phyloP scores from a whole-genome alignment of 129 eudicot species.

The Saposhnikovia divaricata region DNA sequence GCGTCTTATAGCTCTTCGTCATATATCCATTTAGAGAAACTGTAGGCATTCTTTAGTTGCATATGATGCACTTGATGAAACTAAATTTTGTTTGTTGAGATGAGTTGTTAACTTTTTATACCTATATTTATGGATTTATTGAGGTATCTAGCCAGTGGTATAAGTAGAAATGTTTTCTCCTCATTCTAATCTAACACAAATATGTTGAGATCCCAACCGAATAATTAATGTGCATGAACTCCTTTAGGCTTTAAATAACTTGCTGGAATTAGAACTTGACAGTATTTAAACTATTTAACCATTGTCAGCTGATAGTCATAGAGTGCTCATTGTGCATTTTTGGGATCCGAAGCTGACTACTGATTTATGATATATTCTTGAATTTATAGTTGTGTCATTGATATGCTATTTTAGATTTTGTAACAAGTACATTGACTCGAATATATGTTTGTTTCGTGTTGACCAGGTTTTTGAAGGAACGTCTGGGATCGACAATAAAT shows the following conservation, averaged over 20 bases:
- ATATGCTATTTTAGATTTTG: background rate
- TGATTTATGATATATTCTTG: background rate
- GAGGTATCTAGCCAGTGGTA: background rate
- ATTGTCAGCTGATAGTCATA: background rate
- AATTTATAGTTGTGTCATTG: background rate
- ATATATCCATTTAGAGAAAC: background rate
- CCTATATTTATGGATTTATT: background rate
- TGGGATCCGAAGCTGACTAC: background rate
- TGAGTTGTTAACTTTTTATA: background rate
- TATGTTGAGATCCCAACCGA: background rate
- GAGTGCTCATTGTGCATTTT: background rate
- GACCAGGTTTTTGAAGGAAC: constrained; percentile 95
- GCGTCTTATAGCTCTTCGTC: too few species aligned
- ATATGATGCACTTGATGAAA: background rate
- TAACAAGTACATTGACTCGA: background rate
- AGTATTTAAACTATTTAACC: background rate
- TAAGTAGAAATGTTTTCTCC: background rate
- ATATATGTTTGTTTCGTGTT: background rate
- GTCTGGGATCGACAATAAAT: constrained; percentile 95
- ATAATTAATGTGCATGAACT: background rate
- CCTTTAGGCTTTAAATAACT: background rate
- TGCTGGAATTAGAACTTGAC: background rate
- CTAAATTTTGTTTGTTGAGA: background rate
- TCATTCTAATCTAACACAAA: background rate
- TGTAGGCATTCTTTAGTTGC: background rate